A percentile compares a stretch with the other conserved stretches of the same genome.
phyloP scores from a whole-genome alignment of 2,329 filamentous ascomycete genomes.

The Ceratocystis variospora region DNA sequence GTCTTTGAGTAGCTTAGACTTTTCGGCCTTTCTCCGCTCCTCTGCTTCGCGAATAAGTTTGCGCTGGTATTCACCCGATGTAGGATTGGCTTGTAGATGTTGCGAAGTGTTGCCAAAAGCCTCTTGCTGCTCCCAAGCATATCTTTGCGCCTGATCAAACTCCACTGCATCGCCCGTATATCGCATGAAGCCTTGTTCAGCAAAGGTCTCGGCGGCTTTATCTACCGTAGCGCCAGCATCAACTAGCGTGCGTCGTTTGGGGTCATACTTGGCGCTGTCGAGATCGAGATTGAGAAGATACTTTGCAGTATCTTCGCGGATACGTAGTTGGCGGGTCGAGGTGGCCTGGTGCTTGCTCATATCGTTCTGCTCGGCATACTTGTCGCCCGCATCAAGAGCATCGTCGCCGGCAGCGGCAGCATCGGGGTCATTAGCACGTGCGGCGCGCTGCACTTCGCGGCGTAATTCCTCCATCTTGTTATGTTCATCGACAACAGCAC shows the following conservation, averaged over 20 bases:
- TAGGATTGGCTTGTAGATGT: slow-evolving; percentile 93
- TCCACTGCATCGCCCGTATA: slow-evolving; percentile 83
- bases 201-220: slow-evolving; percentile 67
- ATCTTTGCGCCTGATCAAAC: slow-evolving; percentile 76
- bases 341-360: slow-evolving; percentile 92
- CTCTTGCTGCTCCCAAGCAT: slow-evolving; percentile 94
- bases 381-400: slow-evolving; percentile 43
- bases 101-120: slow-evolving; percentile 61
- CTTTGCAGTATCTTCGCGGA: slow-evolving; percentile 94
- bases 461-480: slow-evolving; percentile 68
- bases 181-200: slow-evolving; percentile 83
- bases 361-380: slow-evolving; percentile 88
- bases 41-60: slow-evolving; percentile 67
- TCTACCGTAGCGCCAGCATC: slow-evolving; percentile 71
- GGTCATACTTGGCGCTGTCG: slow-evolving; percentile 94
- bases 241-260: slow-evolving; percentile 84
- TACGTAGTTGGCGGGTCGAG: slow-evolving; percentile 74
- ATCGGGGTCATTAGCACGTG: slow-evolving; percentile 35
- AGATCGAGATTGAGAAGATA: slow-evolving; percentile 90
- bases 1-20: slow-evolving; percentile 57
- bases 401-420: slow-evolving; percentile 31
- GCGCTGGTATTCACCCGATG: slow-evolving; percentile 70
- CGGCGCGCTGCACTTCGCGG: slow-evolving; percentile 39
- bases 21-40: slow-evolving; percentile 52
- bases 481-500: slow-evolving; percentile 75